These are phyloP conservation scores for Pichia sp. DNA, from an alignment of 1,139 yeast species.

Conservation along the genomic window DNA sequence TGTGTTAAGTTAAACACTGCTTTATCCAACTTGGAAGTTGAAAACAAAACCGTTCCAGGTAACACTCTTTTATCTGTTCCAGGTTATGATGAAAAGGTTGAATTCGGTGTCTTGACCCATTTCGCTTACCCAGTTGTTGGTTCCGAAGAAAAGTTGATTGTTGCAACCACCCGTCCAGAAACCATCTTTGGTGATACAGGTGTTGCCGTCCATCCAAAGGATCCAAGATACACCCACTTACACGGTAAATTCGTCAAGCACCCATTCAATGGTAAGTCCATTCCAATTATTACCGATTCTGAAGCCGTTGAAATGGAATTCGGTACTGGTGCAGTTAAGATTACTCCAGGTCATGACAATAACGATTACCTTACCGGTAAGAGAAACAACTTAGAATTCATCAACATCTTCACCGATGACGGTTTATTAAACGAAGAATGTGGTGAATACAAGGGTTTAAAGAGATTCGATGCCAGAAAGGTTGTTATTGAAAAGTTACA, in stretches of 20 bases:
- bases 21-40: slow-evolving; percentile 93
- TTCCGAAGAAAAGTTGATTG: slow-evolving; percentile 85
- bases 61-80: slow-evolving; percentile 83
- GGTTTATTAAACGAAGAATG: slow-evolving; percentile 89
- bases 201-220: slow-evolving; percentile 96
- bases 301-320: slow-evolving; percentile 99
- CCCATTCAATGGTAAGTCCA: slow-evolving; percentile 81
- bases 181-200: slow-evolving; percentile 98
- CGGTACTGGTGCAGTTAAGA: slow-evolving; percentile 99
- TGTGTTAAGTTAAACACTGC: slow-evolving; percentile 94
- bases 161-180: slow-evolving; percentile 99
- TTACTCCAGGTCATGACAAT: slow-evolving; percentile 97
- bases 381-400: slow-evolving; percentile 84
- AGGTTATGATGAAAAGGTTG: slow-evolving; percentile 85
- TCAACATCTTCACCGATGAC: slow-evolving; percentile 89
- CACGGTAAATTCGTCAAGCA: slow-evolving; percentile 92
- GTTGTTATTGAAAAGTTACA: slow-evolving; percentile 80
- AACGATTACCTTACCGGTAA: slow-evolving; percentile 97
- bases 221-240: slow-evolving; percentile 85
- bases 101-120: slow-evolving; percentile 94
- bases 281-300: slow-evolving; percentile 86
- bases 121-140: slow-evolving; percentile 88
- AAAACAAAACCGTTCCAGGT: slow-evolving; percentile 84
- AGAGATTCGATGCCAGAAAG: slow-evolving; percentile 92
- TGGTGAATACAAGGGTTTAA: slow-evolving; percentile 90